phyloP scores from a whole-genome alignment of 2,329 filamentous ascomycete species.

The Diaporthe humulicola region DNA sequence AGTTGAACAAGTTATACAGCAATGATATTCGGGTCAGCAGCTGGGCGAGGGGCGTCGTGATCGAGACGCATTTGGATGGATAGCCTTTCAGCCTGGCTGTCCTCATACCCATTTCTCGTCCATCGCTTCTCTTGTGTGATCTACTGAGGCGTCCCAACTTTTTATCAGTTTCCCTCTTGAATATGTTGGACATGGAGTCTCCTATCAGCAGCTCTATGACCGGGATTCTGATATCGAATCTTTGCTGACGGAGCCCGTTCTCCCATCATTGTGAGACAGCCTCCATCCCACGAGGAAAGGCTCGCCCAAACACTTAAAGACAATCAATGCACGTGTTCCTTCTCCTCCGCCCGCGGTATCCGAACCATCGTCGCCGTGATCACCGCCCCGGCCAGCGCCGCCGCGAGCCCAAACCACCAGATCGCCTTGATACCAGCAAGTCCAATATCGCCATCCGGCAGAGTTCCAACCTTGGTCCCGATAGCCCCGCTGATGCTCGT shows the following conservation, averaged over 20 bases:
- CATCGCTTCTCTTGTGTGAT: no score
- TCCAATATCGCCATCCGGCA: background rate
- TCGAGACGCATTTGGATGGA: no score
- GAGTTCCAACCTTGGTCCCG: conserved; percentile 41
- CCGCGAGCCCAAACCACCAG: background rate
- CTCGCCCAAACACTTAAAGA: background rate
- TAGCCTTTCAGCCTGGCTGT: no score
- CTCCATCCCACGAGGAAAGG: background rate
- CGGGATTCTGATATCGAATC: no score
- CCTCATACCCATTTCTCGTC: no score
- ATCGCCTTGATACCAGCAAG: background rate
- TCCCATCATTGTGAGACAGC: background rate
- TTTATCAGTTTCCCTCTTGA: no score
- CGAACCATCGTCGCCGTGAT: background rate
- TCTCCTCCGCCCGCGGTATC: background rate
- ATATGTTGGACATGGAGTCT: no score
- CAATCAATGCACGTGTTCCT: background rate
- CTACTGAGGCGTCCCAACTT: no score
- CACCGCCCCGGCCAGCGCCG: background rate
- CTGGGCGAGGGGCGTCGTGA: no score
- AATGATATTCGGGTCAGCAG: no score
- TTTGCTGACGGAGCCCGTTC: background rate
- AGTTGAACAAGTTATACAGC: no score
- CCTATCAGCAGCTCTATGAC: no score
- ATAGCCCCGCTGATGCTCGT: conserved; percentile 50